Evolutionary conservation across 2,329 filamentous ascomycete species (phyloP).

Genomic region (Colletotrichum lentis): DNA sequence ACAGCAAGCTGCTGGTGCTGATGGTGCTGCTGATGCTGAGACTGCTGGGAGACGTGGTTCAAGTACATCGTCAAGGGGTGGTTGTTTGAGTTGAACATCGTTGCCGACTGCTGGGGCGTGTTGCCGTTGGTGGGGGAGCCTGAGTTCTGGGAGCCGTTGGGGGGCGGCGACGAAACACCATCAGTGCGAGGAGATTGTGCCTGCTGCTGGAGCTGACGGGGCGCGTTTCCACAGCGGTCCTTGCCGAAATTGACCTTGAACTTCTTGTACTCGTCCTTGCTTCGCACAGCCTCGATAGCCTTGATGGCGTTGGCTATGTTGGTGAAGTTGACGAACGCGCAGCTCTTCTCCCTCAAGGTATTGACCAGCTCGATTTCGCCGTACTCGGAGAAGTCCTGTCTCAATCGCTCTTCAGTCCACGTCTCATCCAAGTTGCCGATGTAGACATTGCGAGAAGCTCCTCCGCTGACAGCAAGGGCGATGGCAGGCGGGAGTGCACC

Average conservation of each 20-base stretch:
- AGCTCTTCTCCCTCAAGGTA: conserved; percentile 96
- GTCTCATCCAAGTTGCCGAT: conserved; percentile 97
- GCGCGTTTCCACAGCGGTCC: conserved; percentile 95
- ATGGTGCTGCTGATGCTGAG: conserved; percentile 77
- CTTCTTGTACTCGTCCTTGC: conserved; percentile 94
- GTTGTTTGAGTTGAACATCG: conserved; percentile 81
- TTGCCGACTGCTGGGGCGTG: conserved; percentile 59
- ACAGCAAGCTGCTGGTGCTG: conserved; percentile 75
- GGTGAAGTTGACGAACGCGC: conserved; percentile 99
- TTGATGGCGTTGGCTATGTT: conserved; percentile 99
- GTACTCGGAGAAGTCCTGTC: conserved; percentile 96
- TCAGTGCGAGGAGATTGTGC: conserved; percentile 73
- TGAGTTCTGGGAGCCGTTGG: conserved; percentile 66
- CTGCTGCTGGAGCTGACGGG: conserved; percentile 77
- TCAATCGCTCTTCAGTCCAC: conserved; percentile 94
- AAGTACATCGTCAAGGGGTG: conserved; percentile 95
- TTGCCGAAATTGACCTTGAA: conserved; percentile 99
- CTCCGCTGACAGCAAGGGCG: conserved; percentile 92
- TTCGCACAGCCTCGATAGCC: conserved; percentile 93
- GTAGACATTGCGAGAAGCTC: conserved; percentile 98
- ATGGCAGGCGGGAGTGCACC: conserved; percentile 95
- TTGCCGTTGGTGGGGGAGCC: conserved; percentile 60
- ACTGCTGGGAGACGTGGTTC: conserved; percentile 79
- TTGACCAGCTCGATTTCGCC: conserved; percentile 99
- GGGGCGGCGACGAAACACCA: conserved; percentile 64